These are phyloP conservation scores for Acanthamoeba healyi DNA, from an alignment of 208 protist species.

Conservation along the genomic window DNA sequence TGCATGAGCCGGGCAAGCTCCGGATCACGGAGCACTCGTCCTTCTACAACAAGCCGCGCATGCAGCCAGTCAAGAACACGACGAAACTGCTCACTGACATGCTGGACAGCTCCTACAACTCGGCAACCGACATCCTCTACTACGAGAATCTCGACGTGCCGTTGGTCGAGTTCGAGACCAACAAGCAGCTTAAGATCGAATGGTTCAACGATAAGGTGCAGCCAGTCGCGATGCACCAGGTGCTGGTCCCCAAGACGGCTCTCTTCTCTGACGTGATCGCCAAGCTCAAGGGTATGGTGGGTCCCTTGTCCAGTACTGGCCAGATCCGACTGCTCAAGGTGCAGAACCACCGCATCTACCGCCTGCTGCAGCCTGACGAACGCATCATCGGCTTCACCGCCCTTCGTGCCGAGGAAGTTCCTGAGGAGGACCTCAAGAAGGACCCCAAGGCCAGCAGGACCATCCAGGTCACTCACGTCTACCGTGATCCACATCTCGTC, in stretches of 20 bases:
- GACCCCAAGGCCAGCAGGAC: conserved; percentile 19
- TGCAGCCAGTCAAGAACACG: conserved; percentile 22
- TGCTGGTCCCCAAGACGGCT: conserved; percentile 31
- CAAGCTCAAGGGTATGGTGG: conserved; percentile 27
- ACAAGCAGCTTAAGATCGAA: conserved; percentile 57
- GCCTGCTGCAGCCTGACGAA: conserved; percentile 37
- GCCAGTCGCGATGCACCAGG: conserved; percentile 29
- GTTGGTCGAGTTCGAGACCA: conserved; percentile 65
- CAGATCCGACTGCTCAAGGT: conserved; percentile 47
- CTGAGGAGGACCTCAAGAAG: conserved; percentile 49
- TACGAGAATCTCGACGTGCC: conserved; percentile 70
- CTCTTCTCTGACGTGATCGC: conserved; percentile 6
- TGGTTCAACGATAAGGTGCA: conserved; percentile 59
- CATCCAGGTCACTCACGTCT: conserved; percentile 41
- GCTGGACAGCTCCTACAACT: neutral
- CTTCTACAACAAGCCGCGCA: conserved; percentile 66
- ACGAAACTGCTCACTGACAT: conserved; percentile 48
- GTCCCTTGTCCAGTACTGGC: neutral
- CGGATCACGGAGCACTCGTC: conserved; percentile 26
- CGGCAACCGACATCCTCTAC: conserved; percentile 63
- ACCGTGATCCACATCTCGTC: neutral
- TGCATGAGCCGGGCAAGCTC: conserved; percentile 7
- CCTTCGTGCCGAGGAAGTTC: conserved; percentile 60
- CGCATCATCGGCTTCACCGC: conserved; percentile 39
- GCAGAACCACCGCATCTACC: conserved; percentile 62